Evolutionary conservation across 2,329 filamentous ascomycete species (phyloP), one percentile per base, ranked within the genome.

Genomic region (Nothophoma quercina): DNA sequence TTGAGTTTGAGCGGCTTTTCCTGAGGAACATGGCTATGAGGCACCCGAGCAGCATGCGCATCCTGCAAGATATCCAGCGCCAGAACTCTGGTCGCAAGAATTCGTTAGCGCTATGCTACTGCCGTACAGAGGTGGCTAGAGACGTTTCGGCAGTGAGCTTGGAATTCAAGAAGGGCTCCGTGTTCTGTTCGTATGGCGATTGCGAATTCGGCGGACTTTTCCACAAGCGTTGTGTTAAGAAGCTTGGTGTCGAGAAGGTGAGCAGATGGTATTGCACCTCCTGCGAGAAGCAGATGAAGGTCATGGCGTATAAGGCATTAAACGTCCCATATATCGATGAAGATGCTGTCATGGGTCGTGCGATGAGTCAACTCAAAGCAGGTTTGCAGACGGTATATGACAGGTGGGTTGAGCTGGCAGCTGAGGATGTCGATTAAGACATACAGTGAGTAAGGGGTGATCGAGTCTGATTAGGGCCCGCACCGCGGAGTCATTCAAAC

Each of bases 201-300:
- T 71, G 68, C 22, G 8, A 42, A 0, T 52, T 58, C 7, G n/a
- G 30, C 1, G 32, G 39, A 15, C 5, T 55, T 29, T 69, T 70
- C 39, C 68, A 70, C 49, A 62, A 48, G 32, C 34, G 50, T 3
- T 70, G 68, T 22, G 42, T 68, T 29, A 56, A 59, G 50, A 50
- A 62, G 13, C 34, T 64, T 4, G 60, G 60, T 0, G n/a, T 51
- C 5, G 55, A 60, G 4, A 61, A 58, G 25, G 58, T 64, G 5
- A 62, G 53, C 16, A 60, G 51, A 18, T 69, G 66, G 66, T 69
- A 65, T 32, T 70, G 67, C 38, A 59, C 55, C 6, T 13, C 38
- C 7, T 71, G 68, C 43, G 50, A 60, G 39, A 15, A 51, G 13
- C 8, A 55, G 35, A 65, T 71, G 58, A 35, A 47, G 26, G 21